A percentile compares a stretch with the other conserved stretches of the same genome.
phyloP scores from a whole-genome alignment of 176 grass and related monocot genomes.

The Carex kokanica region DNA sequence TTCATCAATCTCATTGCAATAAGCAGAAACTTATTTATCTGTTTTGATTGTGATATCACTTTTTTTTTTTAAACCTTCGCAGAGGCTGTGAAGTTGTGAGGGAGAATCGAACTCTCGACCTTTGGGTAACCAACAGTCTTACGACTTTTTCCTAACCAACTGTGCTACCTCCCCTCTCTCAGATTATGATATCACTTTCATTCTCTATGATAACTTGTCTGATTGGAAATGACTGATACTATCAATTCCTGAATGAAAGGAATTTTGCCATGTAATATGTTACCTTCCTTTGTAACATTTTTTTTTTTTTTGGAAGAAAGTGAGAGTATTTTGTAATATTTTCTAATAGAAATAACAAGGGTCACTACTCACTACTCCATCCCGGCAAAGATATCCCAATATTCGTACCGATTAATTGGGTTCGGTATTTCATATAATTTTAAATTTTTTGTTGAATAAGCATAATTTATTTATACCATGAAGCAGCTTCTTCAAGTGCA shows the following conservation, averaged over 20 bases:
- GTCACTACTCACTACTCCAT: background rate
- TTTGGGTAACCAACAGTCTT: no score
- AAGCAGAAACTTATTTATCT: background rate
- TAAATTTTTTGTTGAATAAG: background rate
- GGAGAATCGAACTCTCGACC: no score
- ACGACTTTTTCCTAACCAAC: no score
- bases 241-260: no score
- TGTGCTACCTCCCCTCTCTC: no score
- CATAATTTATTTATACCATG: conserved; percentile 54
- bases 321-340: no score
- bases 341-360: background rate
- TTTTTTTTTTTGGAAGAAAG: no score
- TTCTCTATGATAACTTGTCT: background rate
- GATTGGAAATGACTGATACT: background rate
- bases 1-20: background rate
- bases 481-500: conserved; percentile 94
- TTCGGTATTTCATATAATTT: background rate
- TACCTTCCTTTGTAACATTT: background rate
- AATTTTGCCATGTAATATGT: background rate
- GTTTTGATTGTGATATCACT: background rate
- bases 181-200: background rate
- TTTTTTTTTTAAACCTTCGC: no score
- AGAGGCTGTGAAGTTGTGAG: no score
- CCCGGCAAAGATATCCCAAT: background rate
- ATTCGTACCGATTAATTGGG: background rate